Base-by-base conservation (phyloP, 768 basidiomycete species). In the Leucosporidium yakuticum region DNA sequence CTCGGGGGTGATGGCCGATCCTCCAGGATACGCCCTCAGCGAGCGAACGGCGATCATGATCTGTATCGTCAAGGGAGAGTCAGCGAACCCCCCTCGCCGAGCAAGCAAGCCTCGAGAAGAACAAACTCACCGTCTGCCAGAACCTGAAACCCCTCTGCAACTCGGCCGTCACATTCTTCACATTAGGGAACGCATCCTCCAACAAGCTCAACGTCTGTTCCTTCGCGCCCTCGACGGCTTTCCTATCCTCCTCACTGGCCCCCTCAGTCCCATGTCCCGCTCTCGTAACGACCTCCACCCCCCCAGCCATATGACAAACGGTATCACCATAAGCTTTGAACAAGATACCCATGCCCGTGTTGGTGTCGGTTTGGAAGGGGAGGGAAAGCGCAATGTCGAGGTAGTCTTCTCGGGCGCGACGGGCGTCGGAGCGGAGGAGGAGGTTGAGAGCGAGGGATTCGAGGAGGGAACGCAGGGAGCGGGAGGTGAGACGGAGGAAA, bases 101-200 rank as follows among this genome's bases (percentile, higher is more conserved):
- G n/a, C 60, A 59, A 51, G 51, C 27, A n/a, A n/a, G n/a, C n/a
- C n/a, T 44, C 62, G 54, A 69, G 20, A 25, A 55, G 19, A 44
- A 53, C 31, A 63, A 57, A 85, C 92, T 81, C 77, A 96, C 94
- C 79, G 94, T 84, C 78, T 97, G 92, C 95, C 95, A 99, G 83
- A 98, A 99, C 76, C 95, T 83, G 83, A 99, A 97, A 9, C 95
- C 95, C 60, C 95, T 82, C 79, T 96, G 92, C 67, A 99, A 89
- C 83, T 98, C 95, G 69, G 81, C 81, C 80, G 87, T 86, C 5
- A 94, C 91, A 65, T 76, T 79, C 82, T 93, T 95, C 74, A 99
- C 90, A 27, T 90, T 92, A 25, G 88, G 85, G 47, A 98, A 97
- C 64, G 90, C 92, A 77, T 93, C 89, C 75, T 97, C 93, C 77